phyloP scores from a whole-genome alignment of 2,329 filamentous ascomycete genomes.

The Gliomastix tumulicola region DNA sequence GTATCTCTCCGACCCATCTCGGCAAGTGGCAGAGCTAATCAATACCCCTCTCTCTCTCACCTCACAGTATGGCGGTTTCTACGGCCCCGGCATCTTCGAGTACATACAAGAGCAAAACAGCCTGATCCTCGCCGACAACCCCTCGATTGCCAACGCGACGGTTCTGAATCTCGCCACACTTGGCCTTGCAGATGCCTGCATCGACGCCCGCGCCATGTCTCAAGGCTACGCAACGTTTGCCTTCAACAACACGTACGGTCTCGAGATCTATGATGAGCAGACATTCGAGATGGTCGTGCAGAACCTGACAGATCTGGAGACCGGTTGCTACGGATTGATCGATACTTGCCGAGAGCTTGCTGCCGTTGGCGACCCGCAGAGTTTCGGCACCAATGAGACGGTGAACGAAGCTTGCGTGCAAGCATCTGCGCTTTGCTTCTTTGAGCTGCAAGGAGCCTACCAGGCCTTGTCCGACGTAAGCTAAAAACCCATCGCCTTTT shows the following conservation, averaged over 20 bases:
- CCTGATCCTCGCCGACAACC: slow-evolving; percentile 3
- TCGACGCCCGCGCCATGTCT: slow-evolving; percentile 54
- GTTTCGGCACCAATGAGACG: slow-evolving; percentile 25
- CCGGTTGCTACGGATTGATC: slow-evolving; percentile 45
- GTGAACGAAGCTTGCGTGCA: slow-evolving; percentile 41
- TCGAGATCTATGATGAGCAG: slow-evolving; percentile 45
- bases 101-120: slow-evolving; percentile 4
- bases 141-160: slow-evolving; percentile 24
- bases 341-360: slow-evolving; percentile 32
- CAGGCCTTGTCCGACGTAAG: neutral
- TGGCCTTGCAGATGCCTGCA: slow-evolving; percentile 60
- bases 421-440: slow-evolving; percentile 26
- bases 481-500: neutral
- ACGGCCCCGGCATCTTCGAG: neutral
- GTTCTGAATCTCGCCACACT: slow-evolving; percentile 46
- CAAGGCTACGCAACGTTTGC: slow-evolving; percentile 47
- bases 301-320: slow-evolving; percentile 5
- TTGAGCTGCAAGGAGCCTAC: neutral
- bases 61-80: slow-evolving; percentile 5
- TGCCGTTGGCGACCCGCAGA: slow-evolving; percentile 23
- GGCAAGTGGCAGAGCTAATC: neutral
- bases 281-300: slow-evolving; percentile 8
- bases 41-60: neutral
- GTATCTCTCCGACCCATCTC: too few species aligned
- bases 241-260: slow-evolving; percentile 57